These are phyloP conservation scores for Leersia perrieri DNA, from an alignment of 176 grass and related monocot species.

Conservation along the genomic window DNA sequence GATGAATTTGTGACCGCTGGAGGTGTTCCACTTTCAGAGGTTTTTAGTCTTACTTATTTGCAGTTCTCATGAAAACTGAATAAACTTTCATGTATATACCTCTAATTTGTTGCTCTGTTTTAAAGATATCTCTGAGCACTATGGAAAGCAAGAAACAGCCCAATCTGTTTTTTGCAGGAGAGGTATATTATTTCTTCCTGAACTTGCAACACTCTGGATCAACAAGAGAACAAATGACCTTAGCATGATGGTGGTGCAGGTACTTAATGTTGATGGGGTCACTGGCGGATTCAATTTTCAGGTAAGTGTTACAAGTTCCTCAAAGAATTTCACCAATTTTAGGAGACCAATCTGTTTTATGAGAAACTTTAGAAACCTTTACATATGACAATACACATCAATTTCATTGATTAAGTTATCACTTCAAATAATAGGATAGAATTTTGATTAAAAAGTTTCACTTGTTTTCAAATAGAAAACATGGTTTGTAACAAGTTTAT, in stretches of 20 bases:
- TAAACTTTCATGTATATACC: neutral
- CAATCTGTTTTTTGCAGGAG: slow-evolving; percentile 94
- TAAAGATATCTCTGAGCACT: slow-evolving; percentile 68
- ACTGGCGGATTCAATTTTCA: slow-evolving; percentile 99
- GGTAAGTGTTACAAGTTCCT: slow-evolving; percentile 17
- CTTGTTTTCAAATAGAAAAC: neutral
- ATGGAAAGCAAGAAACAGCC: slow-evolving; percentile 90
- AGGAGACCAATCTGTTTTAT: neutral
- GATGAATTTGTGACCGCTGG: slow-evolving; percentile 98
- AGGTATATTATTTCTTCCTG: slow-evolving; percentile 49
- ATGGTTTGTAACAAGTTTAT: neutral
- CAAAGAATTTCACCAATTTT: neutral
- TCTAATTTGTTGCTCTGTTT: slow-evolving; percentile 32
- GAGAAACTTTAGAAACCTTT: neutral
- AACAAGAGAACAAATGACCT: neutral
- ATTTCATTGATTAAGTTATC: neutral
- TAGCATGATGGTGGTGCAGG: slow-evolving; percentile 38
- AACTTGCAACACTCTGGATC: neutral
- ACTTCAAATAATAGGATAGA: slow-evolving; percentile 4
- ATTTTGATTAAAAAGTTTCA: neutral
- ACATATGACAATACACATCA: neutral
- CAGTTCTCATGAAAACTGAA: slow-evolving; percentile 11
- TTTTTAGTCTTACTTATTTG: slow-evolving; percentile 33
- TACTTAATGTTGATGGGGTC: slow-evolving; percentile 82
- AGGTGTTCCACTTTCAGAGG: slow-evolving; percentile 87